Conservation (phyloP, 2,329 filamentous ascomycete genomes). For the Penicillium carneum region DNA sequence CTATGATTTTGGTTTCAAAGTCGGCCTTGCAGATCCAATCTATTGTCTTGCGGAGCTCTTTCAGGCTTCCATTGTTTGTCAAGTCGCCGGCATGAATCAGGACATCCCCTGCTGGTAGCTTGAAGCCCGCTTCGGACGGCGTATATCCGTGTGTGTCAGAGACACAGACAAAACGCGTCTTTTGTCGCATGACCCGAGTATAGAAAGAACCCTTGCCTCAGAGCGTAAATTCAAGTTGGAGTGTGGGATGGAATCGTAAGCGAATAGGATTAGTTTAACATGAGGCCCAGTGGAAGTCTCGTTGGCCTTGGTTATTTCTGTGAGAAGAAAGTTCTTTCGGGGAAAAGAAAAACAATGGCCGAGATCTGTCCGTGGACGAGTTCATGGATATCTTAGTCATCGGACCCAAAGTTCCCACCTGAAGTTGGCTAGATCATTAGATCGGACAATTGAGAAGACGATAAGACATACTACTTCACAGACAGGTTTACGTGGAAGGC, state of each 20-base stretch:
- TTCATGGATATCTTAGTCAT: constrained; percentile 32
- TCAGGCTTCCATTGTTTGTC: constrained; percentile 62
- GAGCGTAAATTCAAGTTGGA: constrained; percentile 2
- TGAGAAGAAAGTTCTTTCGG: background rate
- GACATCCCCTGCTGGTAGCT: constrained; percentile 63
- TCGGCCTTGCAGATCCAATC: constrained; percentile 62
- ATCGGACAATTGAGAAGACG: constrained; percentile 10
- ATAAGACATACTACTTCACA: constrained; percentile 4
- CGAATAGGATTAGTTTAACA: constrained; percentile 18
- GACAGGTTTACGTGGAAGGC: background rate
- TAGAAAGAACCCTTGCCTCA: background rate
- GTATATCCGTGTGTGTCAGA: constrained; percentile 66
- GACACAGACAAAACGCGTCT: constrained; percentile 64
- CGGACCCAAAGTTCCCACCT: constrained; percentile 31
- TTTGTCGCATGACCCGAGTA: constrained; percentile 40
- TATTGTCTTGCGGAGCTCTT: constrained; percentile 60
- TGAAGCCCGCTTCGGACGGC: constrained; percentile 57
- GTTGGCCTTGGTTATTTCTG: background rate
- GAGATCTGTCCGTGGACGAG: background rate
- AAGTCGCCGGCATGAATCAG: constrained; percentile 67
- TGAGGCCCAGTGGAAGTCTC: background rate
- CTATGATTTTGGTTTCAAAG: constrained; percentile 63
- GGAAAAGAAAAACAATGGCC: constrained; percentile 20
- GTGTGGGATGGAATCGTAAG: constrained; percentile 1
- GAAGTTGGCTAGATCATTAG: constrained; percentile 22